phyloP scores from a whole-genome alignment of 2,329 filamentous ascomycete species.

The Alternaria sp. region DNA sequence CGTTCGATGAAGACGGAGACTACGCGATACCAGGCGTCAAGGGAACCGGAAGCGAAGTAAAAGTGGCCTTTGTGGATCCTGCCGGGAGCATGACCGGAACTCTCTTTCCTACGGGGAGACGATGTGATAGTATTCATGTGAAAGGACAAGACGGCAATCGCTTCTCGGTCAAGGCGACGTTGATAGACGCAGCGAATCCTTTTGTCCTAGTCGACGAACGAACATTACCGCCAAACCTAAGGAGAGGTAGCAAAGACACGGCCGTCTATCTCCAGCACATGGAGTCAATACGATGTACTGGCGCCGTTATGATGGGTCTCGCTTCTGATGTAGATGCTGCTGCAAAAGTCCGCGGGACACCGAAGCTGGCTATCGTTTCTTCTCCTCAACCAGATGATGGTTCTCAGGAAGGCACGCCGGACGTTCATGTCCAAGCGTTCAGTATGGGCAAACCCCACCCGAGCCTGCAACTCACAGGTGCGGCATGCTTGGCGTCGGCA shows the following conservation, averaged over 20 bases:
- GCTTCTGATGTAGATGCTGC: slow-evolving; percentile 47
- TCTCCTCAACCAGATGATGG: slow-evolving; percentile 10
- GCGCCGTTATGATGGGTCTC: slow-evolving; percentile 66
- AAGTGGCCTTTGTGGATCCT: slow-evolving; percentile 66
- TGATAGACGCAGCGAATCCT: slow-evolving; percentile 69
- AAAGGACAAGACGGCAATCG: slow-evolving; percentile 16
- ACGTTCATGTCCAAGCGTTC: slow-evolving; percentile 33
- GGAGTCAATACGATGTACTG: slow-evolving; percentile 63
- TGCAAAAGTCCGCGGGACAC: slow-evolving; percentile 58
- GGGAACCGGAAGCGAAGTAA: slow-evolving; percentile 62
- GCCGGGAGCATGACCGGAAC: slow-evolving; percentile 68
- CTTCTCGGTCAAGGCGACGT: slow-evolving; percentile 57
- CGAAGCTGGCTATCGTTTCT: slow-evolving; percentile 65
- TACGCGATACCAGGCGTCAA: slow-evolving; percentile 69
- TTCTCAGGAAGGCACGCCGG: slow-evolving; percentile 4
- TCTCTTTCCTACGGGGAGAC: slow-evolving; percentile 64
- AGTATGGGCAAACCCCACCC: slow-evolving; percentile 44
- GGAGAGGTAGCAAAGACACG: slow-evolving; percentile 50
- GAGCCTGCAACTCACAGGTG: slow-evolving; percentile 43
- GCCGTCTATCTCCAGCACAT: slow-evolving; percentile 55
- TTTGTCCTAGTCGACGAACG: slow-evolving; percentile 64
- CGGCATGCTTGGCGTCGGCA: slow-evolving; percentile 38
- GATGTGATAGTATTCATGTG: slow-evolving; percentile 54
- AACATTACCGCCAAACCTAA: slow-evolving; percentile 60
- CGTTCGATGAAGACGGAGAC: slow-evolving; percentile 53